Evolutionary conservation across 2,329 filamentous ascomycete species (phyloP).

Genomic region (Aspergillus sp.): DNA sequence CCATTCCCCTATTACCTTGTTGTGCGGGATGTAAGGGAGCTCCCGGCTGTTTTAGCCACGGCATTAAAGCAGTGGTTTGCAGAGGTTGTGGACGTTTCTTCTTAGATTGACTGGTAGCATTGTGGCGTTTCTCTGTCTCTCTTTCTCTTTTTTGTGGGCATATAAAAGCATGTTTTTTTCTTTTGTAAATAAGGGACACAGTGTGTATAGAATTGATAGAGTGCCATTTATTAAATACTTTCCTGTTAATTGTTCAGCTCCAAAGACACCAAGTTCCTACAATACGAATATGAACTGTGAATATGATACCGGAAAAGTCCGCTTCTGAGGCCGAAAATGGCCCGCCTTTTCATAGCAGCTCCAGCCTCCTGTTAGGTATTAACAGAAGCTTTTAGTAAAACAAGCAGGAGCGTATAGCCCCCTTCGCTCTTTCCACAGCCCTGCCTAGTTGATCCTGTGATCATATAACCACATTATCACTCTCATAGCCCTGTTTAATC

Average conservation of each 20-base stretch:
- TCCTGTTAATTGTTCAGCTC: not conserved
- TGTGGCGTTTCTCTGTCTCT: not conserved
- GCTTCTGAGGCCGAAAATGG: no score
- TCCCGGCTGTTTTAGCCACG: conserved; percentile 83
- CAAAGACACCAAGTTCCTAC: not conserved
- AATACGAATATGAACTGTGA: no score
- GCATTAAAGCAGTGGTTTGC: conserved; percentile 96
- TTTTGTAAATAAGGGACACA: conserved; percentile 7
- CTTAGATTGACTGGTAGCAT: conserved; percentile 20
- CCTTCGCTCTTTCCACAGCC: no score
- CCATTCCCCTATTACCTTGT: conserved; percentile 97
- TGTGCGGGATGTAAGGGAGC: conserved; percentile 84
- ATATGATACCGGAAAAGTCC: no score
- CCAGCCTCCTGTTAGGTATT: no score
- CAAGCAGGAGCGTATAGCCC: no score
- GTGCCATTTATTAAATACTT: not conserved
- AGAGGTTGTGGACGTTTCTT: conserved; percentile 56
- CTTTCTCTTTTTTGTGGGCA: not conserved
- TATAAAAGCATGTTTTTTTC: conserved; percentile 15
- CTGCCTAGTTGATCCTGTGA: no score
- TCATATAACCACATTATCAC: no score
- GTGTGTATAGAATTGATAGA: conserved; percentile 7
- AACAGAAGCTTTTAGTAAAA: no score
- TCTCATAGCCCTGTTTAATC: no score
- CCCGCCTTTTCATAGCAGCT: no score